These are phyloP conservation scores for Trypanosoma boissoni DNA, from an alignment of 208 protist genomes.

Conservation along the genomic window DNA sequence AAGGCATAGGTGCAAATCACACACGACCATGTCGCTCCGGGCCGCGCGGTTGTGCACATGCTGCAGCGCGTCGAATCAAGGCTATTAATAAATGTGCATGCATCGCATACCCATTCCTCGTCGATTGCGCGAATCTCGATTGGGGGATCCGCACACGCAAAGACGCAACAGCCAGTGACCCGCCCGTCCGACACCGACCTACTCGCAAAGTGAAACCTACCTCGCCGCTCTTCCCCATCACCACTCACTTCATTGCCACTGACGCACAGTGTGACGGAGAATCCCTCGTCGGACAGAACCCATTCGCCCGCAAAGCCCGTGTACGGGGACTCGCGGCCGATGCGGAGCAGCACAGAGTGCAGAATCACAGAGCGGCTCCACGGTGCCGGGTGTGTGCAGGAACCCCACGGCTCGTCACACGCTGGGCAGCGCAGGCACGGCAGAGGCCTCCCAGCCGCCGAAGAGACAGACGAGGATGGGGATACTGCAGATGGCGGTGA, in stretches of 20 bases:
- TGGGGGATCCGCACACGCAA: slow-evolving; percentile 32
- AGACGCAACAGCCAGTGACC: slow-evolving; percentile 54
- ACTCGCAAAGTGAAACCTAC: slow-evolving; percentile 50
- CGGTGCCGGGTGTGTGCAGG: slow-evolving; percentile 56
- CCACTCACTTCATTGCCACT: slow-evolving; percentile 26
- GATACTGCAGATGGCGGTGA: too few species aligned
- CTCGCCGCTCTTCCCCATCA: slow-evolving; percentile 44
- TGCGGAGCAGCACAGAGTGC: slow-evolving; percentile 44
- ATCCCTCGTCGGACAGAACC: neutral
- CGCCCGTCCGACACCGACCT: slow-evolving; percentile 30
- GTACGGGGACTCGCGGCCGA: slow-evolving; percentile 50
- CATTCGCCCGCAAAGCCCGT: slow-evolving; percentile 36
- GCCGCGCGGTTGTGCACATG: slow-evolving; percentile 76
- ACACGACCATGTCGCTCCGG: slow-evolving; percentile 74
- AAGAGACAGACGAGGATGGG: too few species aligned
- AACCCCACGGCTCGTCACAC: slow-evolving; percentile 57
- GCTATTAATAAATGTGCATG: slow-evolving; percentile 83
- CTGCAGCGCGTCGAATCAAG: slow-evolving; percentile 62
- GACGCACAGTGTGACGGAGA: slow-evolving; percentile 15
- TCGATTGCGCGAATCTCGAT: slow-evolving; percentile 12
- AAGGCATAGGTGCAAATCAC: slow-evolving; percentile 71
- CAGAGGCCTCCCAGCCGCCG: too few species aligned
- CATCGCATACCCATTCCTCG: slow-evolving; percentile 69
- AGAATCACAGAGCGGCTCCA: slow-evolving; percentile 53
- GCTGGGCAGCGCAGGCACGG: slow-evolving; percentile 51